Evolutionary conservation across 1,139 yeast genomes (phyloP).

Genomic region (Kodamaea alishanica): DNA sequence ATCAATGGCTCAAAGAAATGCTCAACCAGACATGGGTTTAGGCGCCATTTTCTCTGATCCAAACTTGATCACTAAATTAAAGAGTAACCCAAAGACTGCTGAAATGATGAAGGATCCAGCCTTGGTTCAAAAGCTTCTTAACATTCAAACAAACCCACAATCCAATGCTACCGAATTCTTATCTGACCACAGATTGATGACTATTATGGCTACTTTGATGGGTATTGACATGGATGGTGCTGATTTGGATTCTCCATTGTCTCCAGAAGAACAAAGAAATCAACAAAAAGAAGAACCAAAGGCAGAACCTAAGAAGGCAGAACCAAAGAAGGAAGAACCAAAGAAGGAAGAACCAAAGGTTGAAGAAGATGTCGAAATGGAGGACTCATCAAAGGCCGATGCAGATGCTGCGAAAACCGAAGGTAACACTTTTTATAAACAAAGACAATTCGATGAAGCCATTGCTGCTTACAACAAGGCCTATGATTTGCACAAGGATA

Average conservation of each 20-base stretch:
- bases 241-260: conserved; percentile 25
- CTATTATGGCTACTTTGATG: conserved; percentile 79
- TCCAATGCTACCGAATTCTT: conserved; percentile 61
- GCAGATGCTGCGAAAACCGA: conserved; percentile 82
- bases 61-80: conserved; percentile 67
- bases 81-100: conserved; percentile 81
- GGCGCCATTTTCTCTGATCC: conserved; percentile 82
- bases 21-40: conserved; percentile 69
- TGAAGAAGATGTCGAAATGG: conserved; percentile 36
- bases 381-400: conserved; percentile 26
- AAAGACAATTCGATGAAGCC: conserved; percentile 89
- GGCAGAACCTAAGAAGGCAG: conserved; percentile 25
- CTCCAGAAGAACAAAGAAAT: conserved; percentile 15
- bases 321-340: conserved; percentile 14
- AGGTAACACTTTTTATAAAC: conserved; percentile 85
- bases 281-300: conserved; percentile 20
- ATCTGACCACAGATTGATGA: conserved; percentile 84
- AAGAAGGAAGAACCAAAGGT: conserved; percentile 9
- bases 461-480: conserved; percentile 83
- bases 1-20: conserved; percentile 42
- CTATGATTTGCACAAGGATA: conserved; percentile 77
- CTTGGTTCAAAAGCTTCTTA: conserved; percentile 67
- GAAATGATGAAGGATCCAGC: conserved; percentile 85
- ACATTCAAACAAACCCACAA: conserved; percentile 71
- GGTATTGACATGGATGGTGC: conserved; percentile 72